These are phyloP conservation scores for Solanum chilense DNA, from an alignment of 257 asterid genomes.

Conservation along the genomic window DNA sequence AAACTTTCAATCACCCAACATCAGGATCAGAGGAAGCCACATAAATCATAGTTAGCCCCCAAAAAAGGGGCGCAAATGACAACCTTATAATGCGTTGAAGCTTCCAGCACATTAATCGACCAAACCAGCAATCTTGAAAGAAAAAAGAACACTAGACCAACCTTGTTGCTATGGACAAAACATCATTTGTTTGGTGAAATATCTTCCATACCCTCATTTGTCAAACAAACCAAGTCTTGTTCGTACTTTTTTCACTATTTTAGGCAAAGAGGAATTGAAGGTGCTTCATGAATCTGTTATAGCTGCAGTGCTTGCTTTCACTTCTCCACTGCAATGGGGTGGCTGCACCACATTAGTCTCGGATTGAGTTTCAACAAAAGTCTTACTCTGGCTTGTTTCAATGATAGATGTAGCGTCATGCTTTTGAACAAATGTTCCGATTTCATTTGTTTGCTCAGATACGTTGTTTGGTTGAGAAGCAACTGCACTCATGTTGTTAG, in stretches of 20 bases:
- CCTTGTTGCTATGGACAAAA: slow-evolving; percentile 22
- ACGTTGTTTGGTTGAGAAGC: neutral
- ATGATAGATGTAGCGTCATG: slow-evolving; percentile 3
- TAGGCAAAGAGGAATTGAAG: slow-evolving; percentile 8
- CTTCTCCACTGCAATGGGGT: slow-evolving; percentile 22
- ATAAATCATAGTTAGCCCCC: slow-evolving; percentile 13
- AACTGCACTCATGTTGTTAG: neutral
- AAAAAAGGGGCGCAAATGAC: slow-evolving; percentile 5
- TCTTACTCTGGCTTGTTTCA: slow-evolving; percentile 10
- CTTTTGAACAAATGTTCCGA: slow-evolving; percentile 3
- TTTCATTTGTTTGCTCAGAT: slow-evolving; percentile 13
- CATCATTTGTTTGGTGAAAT: slow-evolving; percentile 15
- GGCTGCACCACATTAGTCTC: slow-evolving; percentile 6
- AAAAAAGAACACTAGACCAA: slow-evolving; percentile 28
- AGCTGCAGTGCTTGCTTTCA: neutral
- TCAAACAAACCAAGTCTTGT: slow-evolving; percentile 15
- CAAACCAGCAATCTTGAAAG: slow-evolving; percentile 17
- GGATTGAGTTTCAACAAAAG: slow-evolving; percentile 18
- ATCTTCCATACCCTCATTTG: slow-evolving; percentile 15
- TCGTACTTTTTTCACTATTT: slow-evolving; percentile 17
- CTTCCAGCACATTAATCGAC: neutral
- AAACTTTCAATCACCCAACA: slow-evolving; percentile 16
- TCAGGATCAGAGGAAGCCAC: slow-evolving; percentile 13
- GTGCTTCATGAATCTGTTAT: slow-evolving; percentile 3
- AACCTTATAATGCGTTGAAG: neutral